phyloP scores from a whole-genome alignment of 805 yeast genomes.

The Phaffomyces antillensis region DNA sequence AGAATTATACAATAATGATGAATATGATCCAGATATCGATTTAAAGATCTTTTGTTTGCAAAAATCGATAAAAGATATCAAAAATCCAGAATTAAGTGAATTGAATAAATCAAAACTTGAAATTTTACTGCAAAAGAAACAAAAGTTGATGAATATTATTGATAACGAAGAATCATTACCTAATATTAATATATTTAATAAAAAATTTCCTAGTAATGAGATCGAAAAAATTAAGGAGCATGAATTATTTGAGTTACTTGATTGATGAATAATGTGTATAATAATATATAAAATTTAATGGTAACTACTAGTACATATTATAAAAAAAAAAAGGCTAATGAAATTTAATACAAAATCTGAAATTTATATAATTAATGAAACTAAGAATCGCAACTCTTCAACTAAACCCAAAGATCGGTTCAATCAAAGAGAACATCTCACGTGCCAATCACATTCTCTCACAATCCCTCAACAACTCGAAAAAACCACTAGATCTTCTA shows the following conservation, averaged over 20 bases:
- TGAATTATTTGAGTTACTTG: too few relatives aligned
- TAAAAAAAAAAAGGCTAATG: too few relatives aligned
- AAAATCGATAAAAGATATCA: neutral
- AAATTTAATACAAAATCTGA: too few relatives aligned
- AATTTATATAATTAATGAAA: conserved; percentile 7
- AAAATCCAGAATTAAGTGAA: neutral
- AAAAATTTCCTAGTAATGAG: too few relatives aligned
- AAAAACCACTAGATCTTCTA: conserved; percentile 47
- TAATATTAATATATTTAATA: too few relatives aligned
- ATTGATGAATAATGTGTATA: too few relatives aligned
- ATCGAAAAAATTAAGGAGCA: too few relatives aligned
- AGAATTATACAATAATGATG: neutral
- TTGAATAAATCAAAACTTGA: neutral
- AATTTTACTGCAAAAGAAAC: neutral
- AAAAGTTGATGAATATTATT: neutral
- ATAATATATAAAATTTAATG: too few relatives aligned
- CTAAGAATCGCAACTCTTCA: conserved; percentile 62
- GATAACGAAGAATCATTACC: too few relatives aligned
- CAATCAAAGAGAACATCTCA: conserved; percentile 43
- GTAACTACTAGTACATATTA: too few relatives aligned
- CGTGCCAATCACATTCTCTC: conserved; percentile 32
- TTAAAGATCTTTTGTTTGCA: neutral
- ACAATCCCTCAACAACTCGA: conserved; percentile 14
- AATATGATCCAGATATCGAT: conserved; percentile 1
- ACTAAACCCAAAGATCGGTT: conserved; percentile 57